These are phyloP conservation scores for Linum usitatissimum DNA, from an alignment of 345 rosid genomes.

Conservation along the genomic window DNA sequence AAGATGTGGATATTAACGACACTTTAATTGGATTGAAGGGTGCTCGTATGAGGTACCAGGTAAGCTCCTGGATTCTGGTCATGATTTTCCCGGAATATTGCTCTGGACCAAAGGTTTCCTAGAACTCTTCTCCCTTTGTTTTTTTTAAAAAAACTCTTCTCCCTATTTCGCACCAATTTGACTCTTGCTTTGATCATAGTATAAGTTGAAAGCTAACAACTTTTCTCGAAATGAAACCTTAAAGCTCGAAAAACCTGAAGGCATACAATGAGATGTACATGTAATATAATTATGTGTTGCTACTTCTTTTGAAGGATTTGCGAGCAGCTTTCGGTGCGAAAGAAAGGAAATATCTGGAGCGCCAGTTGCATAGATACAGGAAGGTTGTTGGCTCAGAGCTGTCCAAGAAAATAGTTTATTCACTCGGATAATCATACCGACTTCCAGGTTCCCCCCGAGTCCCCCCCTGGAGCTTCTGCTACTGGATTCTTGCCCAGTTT, in stretches of 20 bases:
- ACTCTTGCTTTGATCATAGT: too few species aligned
- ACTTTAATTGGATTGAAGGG: slow-evolving; percentile 36
- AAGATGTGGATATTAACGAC: slow-evolving; percentile 33
- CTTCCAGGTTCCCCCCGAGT: too few species aligned
- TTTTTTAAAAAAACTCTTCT: too few species aligned
- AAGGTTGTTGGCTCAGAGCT: slow-evolving; percentile 58
- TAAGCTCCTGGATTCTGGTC: slow-evolving; percentile 12
- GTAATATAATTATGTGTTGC: neutral
- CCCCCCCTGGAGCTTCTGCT: too few species aligned
- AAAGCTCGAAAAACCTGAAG: too few species aligned
- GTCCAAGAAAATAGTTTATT: slow-evolving; percentile 57
- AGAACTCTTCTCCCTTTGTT: too few species aligned
- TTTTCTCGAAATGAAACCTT: too few species aligned
- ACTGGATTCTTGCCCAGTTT: too few species aligned
- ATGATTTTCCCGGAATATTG: neutral
- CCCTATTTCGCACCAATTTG: too few species aligned
- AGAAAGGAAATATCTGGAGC: slow-evolving; percentile 36
- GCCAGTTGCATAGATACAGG: slow-evolving; percentile 42
- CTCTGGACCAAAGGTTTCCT: too few species aligned
- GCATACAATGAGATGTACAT: neutral
- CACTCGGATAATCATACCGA: slow-evolving; percentile 27
- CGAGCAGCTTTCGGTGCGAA: slow-evolving; percentile 21
- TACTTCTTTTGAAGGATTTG: slow-evolving; percentile 19
- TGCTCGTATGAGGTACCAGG: slow-evolving; percentile 58
- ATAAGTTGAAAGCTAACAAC: too few species aligned